phyloP scores from a whole-genome alignment of 345 rosid species.

The Cardamine resedifolia region DNA sequence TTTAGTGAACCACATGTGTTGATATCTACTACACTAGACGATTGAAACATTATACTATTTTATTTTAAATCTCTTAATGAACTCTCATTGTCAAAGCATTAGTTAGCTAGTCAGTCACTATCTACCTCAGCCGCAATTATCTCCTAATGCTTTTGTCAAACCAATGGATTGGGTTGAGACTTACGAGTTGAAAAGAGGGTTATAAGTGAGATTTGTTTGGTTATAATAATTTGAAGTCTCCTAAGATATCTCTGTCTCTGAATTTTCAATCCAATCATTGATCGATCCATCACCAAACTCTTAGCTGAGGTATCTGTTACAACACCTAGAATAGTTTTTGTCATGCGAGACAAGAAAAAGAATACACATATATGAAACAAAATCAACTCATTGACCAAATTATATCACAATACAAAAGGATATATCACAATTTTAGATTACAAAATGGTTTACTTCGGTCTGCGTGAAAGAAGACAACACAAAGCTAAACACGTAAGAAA shows the following conservation, averaged over 20 bases:
- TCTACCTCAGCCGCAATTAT: constrained; percentile 24
- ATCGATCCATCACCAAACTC: constrained; percentile 1
- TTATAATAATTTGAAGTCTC: constrained; percentile 6
- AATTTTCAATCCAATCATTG: background rate
- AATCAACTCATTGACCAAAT: constrained; percentile 33
- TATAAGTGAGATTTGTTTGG: background rate
- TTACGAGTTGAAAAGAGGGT: background rate
- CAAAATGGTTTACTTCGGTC: constrained; percentile 56
- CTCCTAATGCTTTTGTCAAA: background rate
- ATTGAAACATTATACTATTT: no score
- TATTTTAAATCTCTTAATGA: background rate
- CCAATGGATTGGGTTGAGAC: background rate
- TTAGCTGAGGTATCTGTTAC: background rate
- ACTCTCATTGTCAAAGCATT: constrained; percentile 25
- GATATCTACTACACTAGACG: no score
- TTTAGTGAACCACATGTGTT: background rate
- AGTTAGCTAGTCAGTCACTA: constrained; percentile 7
- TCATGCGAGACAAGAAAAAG: constrained; percentile 16
- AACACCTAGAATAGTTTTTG: background rate
- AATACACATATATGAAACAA: constrained; percentile 3
- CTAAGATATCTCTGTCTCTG: background rate
- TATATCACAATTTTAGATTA: no score
- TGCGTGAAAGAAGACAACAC: constrained; percentile 33
- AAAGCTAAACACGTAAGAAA: background rate
- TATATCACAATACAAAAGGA: constrained; percentile 21